Percentiles rank a stretch among this genome's conserved stretches.
phyloP scores from a whole-genome alignment of 176 grass and related monocot species.

The Carex parvula region DNA sequence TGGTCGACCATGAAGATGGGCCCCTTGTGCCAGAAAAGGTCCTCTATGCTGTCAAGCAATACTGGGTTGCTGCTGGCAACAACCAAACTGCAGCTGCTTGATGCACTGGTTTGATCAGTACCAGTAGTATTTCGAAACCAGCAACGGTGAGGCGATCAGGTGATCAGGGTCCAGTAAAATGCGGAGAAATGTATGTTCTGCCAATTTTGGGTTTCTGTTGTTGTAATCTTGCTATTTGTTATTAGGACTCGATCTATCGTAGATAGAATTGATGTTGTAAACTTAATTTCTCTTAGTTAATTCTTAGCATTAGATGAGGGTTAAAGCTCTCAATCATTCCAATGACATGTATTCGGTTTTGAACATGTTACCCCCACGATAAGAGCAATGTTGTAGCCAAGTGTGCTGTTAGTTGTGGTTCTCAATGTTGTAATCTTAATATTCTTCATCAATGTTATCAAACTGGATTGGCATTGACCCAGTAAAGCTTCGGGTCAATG shows the following conservation, averaged over 20 bases:
- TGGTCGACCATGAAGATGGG: constrained; percentile 77
- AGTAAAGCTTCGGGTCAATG: no score
- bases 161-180: not conserved
- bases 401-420: not conserved
- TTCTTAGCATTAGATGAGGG: constrained; percentile 5
- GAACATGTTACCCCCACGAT: not conserved
- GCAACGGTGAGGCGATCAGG: not conserved
- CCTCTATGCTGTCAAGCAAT: constrained; percentile 68
- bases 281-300: constrained; percentile 3
- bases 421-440: constrained; percentile 20
- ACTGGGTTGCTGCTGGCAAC: constrained; percentile 55
- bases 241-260: not conserved
- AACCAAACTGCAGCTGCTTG: constrained; percentile 57
- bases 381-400: not conserved
- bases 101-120: constrained; percentile 22
- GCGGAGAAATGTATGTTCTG: not conserved
- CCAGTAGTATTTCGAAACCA: not conserved
- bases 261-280: constrained; percentile 21
- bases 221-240: not conserved
- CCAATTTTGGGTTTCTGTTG: constrained; percentile 23
- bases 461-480: no score
- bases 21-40: constrained; percentile 54
- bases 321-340: not conserved
- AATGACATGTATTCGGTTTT: not conserved
- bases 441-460: not conserved